phyloP scores from a whole-genome alignment of 1,284 basidiomycete genomes.

The Exobasidium cylindrosporum region DNA sequence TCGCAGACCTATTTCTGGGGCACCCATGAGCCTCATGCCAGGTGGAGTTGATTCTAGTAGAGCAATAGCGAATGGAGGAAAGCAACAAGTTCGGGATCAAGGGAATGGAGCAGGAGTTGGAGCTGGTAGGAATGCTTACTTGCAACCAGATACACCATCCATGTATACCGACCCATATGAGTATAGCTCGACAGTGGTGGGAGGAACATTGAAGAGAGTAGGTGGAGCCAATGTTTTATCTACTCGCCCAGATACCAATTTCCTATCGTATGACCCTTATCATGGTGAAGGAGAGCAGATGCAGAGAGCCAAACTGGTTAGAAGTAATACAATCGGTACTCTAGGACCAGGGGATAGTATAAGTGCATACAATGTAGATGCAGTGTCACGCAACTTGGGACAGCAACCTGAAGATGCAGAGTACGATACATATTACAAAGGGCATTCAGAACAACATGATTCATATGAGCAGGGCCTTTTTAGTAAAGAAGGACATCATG shows the following conservation, averaged over 20 bases:
- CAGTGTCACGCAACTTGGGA: background rate
- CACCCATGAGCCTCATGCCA: background rate
- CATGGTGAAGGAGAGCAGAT: background rate
- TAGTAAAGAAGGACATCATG: background rate
- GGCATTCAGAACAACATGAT: background rate
- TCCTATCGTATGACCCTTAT: slow-evolving; percentile 23
- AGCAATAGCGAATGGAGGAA: slow-evolving; percentile 8
- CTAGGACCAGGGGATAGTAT: slow-evolving; percentile 36
- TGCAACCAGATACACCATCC: slow-evolving; percentile 16
- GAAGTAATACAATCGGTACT: slow-evolving; percentile 15
- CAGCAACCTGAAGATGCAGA: background rate
- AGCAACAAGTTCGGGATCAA: background rate
- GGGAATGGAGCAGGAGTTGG: slow-evolving; percentile 1
- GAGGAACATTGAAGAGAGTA: slow-evolving; percentile 5
- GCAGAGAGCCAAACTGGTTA: slow-evolving; percentile 11
- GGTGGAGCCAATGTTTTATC: slow-evolving; percentile 15
- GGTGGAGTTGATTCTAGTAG: slow-evolving; percentile 10
- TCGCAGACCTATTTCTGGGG: background rate
- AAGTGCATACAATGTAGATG: slow-evolving; percentile 30
- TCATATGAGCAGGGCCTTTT: background rate
- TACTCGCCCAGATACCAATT: slow-evolving; percentile 18
- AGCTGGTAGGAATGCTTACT: slow-evolving; percentile 14
- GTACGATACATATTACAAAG: too few species aligned
- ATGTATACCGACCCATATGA: slow-evolving; percentile 43
- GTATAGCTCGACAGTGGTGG: slow-evolving; percentile 16